A percentile compares a stretch with the other conserved stretches of the same genome.
Conservation (phyloP, 345 rosid genomes). For the Noccaea caerulescens region DNA sequence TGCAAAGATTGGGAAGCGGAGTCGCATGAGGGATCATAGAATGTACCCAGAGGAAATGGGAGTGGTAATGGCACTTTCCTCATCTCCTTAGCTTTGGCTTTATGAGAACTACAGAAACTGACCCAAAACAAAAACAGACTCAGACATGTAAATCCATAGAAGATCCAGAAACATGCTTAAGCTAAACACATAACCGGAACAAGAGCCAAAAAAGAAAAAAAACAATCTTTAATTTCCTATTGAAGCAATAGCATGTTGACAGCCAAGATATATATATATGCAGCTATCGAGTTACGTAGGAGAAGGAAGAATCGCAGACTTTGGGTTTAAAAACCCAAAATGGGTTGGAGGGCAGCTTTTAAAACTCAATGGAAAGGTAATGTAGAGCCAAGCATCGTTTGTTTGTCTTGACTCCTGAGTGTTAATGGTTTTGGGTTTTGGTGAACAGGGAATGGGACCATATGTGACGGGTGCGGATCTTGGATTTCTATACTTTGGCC, state of each 20-base stretch:
- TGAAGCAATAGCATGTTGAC: constrained; percentile 24
- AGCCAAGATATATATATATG: constrained; percentile 20
- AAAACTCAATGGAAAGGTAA: constrained; percentile 87
- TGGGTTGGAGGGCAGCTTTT: constrained; percentile 97
- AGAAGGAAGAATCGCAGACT: constrained; percentile 89
- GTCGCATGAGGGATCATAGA: constrained; percentile 63
- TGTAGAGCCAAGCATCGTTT: neutral
- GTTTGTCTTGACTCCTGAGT: neutral
- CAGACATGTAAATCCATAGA: constrained; percentile 23
- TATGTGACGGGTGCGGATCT: constrained; percentile 86
- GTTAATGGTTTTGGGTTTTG: constrained; percentile 19
- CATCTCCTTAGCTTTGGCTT: constrained; percentile 29
- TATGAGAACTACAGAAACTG: neutral
- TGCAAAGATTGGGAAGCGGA: constrained; percentile 84
- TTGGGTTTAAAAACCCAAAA: constrained; percentile 73
- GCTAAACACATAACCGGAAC: constrained; percentile 6
- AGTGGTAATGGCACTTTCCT: constrained; percentile 63
- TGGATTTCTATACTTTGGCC: constrained; percentile 81
- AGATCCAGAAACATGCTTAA: neutral
- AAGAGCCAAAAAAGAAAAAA: neutral
- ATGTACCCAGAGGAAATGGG: constrained; percentile 85
- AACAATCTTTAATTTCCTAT: neutral
- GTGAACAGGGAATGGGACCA: constrained; percentile 74
- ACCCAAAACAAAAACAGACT: neutral
- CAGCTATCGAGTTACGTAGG: constrained; percentile 88